phyloP scores from a whole-genome alignment of 805 yeast species.

The Komagataella ulmi region DNA sequence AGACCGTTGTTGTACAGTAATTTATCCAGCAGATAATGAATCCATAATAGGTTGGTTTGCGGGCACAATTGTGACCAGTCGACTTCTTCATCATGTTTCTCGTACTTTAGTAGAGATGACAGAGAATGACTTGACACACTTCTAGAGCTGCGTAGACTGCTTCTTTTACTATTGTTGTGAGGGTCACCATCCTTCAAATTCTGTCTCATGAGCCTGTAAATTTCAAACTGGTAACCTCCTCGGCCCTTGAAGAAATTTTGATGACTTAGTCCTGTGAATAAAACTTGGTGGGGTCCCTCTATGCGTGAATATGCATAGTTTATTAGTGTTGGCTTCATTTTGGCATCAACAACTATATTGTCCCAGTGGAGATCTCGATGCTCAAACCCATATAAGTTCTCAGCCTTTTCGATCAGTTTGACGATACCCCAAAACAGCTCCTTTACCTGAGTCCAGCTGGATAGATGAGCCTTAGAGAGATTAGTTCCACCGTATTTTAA shows the following conservation, averaged over 20 bases:
- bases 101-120: not conserved
- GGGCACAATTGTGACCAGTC: slow-evolving; percentile 36
- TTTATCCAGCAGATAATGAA: slow-evolving; percentile 44
- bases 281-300: slow-evolving; percentile 12
- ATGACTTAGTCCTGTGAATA: slow-evolving; percentile 48
- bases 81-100: slow-evolving; percentile 12
- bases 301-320: slow-evolving; percentile 48
- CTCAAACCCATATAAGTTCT: slow-evolving; percentile 40
- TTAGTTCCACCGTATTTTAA: slow-evolving; percentile 28
- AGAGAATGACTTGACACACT: not conserved
- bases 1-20: slow-evolving; percentile 25
- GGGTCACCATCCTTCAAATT: slow-evolving; percentile 4
- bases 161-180: not conserved
- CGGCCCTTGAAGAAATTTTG: slow-evolving; percentile 47
- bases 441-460: slow-evolving; percentile 22
- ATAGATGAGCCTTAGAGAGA: slow-evolving; percentile 27
- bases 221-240: slow-evolving; percentile 49
- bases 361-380: slow-evolving; percentile 64
- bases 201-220: slow-evolving; percentile 43
- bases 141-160: not conserved
- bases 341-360: slow-evolving; percentile 35
- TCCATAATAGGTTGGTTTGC: slow-evolving; percentile 48
- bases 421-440: slow-evolving; percentile 42
- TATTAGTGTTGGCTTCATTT: slow-evolving; percentile 22
- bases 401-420: slow-evolving; percentile 35